A percentile compares a stretch with the other conserved stretches of the same genome.
Evolutionary conservation across 169 alveolate species (phyloP).

Genomic region (Eimeria praecox): DNA sequence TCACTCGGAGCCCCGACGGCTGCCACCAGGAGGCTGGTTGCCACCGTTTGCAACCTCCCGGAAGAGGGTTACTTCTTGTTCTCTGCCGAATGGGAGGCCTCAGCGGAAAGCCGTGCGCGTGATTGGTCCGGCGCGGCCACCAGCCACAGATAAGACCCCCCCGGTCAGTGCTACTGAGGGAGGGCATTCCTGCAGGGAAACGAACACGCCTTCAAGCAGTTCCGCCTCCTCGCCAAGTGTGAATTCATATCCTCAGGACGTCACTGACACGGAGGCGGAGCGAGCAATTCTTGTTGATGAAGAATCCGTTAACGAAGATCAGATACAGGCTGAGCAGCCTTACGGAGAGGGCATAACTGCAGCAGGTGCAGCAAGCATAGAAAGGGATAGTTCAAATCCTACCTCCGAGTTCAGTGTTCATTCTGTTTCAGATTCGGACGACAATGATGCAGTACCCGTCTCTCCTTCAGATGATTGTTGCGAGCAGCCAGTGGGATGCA

Average conservation of each 20-base stretch:
- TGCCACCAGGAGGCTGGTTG: constrained; percentile 24
- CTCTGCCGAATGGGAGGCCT: constrained; percentile 1
- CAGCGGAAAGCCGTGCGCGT: constrained; percentile 38
- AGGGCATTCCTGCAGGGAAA: constrained; percentile 19
- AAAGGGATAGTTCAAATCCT: background rate
- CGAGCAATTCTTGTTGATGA: background rate
- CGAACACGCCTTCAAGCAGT: constrained; percentile 18
- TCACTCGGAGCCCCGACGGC: constrained; percentile 20
- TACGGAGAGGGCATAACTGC: background rate
- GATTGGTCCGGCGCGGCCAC: constrained; percentile 74
- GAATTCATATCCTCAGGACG: background rate
- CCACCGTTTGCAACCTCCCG: constrained; percentile 32
- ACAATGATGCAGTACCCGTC: background rate
- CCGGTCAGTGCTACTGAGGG: background rate
- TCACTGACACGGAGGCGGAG: background rate
- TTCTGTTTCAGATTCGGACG: background rate
- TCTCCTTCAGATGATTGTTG: constrained; percentile 20
- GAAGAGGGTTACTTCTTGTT: constrained; percentile 42
- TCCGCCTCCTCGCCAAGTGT: background rate
- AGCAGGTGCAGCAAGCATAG: background rate
- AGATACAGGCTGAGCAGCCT: background rate
- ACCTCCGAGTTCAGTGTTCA: background rate
- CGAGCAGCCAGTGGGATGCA: constrained; percentile 57
- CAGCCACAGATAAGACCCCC: background rate
- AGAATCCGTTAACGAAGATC: background rate